Conservation (phyloP, 2,329 filamentous ascomycete species). For the Fusarium udum region DNA sequence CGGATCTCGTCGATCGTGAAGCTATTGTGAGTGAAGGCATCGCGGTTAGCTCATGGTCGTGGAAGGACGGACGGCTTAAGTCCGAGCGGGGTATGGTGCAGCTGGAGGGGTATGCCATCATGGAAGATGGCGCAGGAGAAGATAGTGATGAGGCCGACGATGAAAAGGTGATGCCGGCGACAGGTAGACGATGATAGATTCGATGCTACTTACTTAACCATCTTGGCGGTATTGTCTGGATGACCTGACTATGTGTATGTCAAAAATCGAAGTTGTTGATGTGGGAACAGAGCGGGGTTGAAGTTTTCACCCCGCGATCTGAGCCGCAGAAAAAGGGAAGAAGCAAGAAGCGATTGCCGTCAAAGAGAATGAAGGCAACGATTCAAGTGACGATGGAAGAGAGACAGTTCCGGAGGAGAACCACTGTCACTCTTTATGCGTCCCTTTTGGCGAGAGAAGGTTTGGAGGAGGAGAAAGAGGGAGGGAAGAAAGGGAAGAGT, state of each 20-base stretch:
- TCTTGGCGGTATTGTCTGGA: slow-evolving; percentile 83
- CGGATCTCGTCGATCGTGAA: slow-evolving; percentile 98
- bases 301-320: slow-evolving; percentile 55
- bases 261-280: slow-evolving; percentile 49
- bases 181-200: neutral
- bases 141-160: slow-evolving; percentile 8
- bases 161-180: neutral
- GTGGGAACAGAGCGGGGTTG: slow-evolving; percentile 57
- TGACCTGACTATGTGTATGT: slow-evolving; percentile 52
- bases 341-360: slow-evolving; percentile 44
- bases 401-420: slow-evolving; percentile 50
- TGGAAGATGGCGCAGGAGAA: neutral
- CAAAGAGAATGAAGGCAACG: slow-evolving; percentile 36
- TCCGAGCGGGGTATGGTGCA: slow-evolving; percentile 51
- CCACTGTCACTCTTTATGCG: slow-evolving; percentile 54
- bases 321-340: slow-evolving; percentile 39
- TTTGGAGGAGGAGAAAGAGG: slow-evolving; percentile 29
- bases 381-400: slow-evolving; percentile 49
- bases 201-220: slow-evolving; percentile 91
- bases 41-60: slow-evolving; percentile 58
- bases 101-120: neutral
- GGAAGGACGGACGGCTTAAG: slow-evolving; percentile 46
- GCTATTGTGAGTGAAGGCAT: slow-evolving; percentile 63
- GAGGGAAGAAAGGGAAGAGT: slow-evolving; percentile 36
- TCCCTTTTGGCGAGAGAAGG: slow-evolving; percentile 47